Percentiles rank a stretch among this genome's conserved stretches.
Conservation (phyloP, 31 red algal species). For the Odonthalia washingtoniensis region DNA sequence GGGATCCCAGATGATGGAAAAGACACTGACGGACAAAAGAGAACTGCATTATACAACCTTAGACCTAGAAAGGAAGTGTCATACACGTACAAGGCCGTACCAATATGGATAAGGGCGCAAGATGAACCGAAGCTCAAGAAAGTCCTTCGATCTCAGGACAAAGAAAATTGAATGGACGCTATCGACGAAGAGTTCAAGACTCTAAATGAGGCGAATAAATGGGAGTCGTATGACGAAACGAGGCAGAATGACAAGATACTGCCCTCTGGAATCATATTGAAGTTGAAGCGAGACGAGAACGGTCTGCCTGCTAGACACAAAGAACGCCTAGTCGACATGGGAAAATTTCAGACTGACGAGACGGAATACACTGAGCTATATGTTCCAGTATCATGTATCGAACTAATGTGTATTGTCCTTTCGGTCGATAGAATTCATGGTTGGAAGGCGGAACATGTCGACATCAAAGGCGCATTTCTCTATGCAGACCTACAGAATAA, state of each 20-base stretch:
- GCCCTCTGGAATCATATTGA: constrained; percentile 18
- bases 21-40: background rate
- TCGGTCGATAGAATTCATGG: background rate
- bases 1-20: background rate
- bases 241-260: background rate
- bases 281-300: constrained; percentile 15
- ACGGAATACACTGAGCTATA: background rate
- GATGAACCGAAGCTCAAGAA: constrained; percentile 21
- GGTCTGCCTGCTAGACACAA: background rate
- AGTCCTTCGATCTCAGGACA: constrained; percentile 30
- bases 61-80: background rate
- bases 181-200: constrained; percentile 44
- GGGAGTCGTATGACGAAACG: background rate
- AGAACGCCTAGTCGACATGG: constrained; percentile 14
- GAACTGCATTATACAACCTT: background rate
- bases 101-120: background rate
- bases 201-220: constrained; percentile 20
- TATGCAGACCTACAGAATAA: constrained; percentile 10
- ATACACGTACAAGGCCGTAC: background rate
- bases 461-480: constrained; percentile 39
- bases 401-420: background rate
- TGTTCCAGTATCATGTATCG: constrained; percentile 13
- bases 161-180: constrained; percentile 18
- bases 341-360: constrained; percentile 13
- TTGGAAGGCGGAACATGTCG: constrained; percentile 9